These are phyloP conservation scores for Zea luxurians DNA, from an alignment of 176 grass and related monocot genomes.

Conservation along the genomic window DNA sequence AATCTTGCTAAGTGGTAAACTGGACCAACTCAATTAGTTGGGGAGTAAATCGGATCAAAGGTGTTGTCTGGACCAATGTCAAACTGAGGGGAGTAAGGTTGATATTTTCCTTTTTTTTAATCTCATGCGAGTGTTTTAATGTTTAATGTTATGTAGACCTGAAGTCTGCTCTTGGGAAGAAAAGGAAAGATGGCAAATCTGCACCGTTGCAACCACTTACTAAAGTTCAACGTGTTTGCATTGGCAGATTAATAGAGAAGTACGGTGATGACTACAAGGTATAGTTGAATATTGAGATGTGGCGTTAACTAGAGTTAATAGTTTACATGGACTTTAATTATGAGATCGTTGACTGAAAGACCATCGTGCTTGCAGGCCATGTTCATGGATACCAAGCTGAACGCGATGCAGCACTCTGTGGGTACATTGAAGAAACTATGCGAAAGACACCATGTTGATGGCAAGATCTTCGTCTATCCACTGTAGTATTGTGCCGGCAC, in stretches of 20 bases:
- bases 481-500: conserved; percentile 3
- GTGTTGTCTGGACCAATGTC: too few relatives aligned
- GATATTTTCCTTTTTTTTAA: not conserved
- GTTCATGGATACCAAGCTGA: conserved; percentile 93
- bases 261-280: conserved; percentile 86
- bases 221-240: conserved; percentile 60
- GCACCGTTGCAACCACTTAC: conserved; percentile 68
- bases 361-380: conserved; percentile 63
- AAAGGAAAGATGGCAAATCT: conserved; percentile 69
- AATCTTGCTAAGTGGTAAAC: too few relatives aligned
- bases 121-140: conserved; percentile 24
- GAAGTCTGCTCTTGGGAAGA: conserved; percentile 88
- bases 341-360: conserved; percentile 13
- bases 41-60: too few relatives aligned
- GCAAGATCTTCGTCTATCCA: conserved; percentile 55
- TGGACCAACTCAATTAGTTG: too few relatives aligned
- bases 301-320: not conserved
- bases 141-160: conserved; percentile 55
- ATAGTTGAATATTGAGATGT: not conserved
- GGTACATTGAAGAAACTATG: conserved; percentile 74
- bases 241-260: conserved; percentile 87
- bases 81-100: too few relatives aligned
- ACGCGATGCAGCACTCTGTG: conserved; percentile 81
- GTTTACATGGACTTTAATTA: conserved; percentile 8
- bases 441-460: conserved; percentile 59